A percentile compares a stretch with the other conserved stretches of the same genome.
Conservation (phyloP, 371 early-diverging fungal genomes). For the Zychaea mexicana region DNA sequence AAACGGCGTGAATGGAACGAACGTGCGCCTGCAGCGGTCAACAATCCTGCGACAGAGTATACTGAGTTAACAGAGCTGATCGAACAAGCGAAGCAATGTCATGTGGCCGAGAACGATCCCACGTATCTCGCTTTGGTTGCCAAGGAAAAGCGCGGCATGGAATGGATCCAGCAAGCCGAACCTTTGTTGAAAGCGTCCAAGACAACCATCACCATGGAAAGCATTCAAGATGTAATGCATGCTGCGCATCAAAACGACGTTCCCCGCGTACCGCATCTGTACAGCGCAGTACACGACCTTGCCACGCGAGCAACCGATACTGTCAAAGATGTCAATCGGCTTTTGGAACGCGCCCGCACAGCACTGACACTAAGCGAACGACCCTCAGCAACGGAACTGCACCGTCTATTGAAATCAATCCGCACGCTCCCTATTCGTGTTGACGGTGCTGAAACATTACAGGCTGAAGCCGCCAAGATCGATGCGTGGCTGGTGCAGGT, state of each 20-base stretch:
- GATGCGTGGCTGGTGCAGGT: conserved; percentile 15
- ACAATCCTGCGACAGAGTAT: conserved; percentile 1
- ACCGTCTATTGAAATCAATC: conserved; percentile 11
- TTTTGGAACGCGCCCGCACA: conserved; percentile 5
- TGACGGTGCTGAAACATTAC: conserved; percentile 3
- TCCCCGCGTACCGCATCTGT: conserved; percentile 13
- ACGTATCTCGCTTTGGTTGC: conserved; percentile 4
- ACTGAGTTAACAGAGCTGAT: conserved; percentile 9
- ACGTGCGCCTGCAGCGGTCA: conserved; percentile 6
- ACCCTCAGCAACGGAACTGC: conserved; percentile 10
- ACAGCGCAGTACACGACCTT: conserved; percentile 11
- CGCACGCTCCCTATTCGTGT: conserved; percentile 10
- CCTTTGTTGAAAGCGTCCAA: conserved; percentile 35
- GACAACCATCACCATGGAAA: not conserved
- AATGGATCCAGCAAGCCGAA: conserved; percentile 21
- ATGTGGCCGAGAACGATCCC: not conserved
- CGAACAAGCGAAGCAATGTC: conserved; percentile 11
- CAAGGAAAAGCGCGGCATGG: conserved; percentile 1
- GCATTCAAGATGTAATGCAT: conserved; percentile 6
- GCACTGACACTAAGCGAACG: conserved; percentile 4
- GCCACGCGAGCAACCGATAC: conserved; percentile 9
- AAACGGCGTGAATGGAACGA: conserved; percentile 14
- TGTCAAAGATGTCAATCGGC: conserved; percentile 1
- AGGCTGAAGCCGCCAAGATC: conserved; percentile 5
- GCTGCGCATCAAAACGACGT: conserved; percentile 6